Percentiles rank a stretch among this genome's conserved stretches.
Conservation (phyloP, 768 basidiomycete genomes). For the Xerocomellus dryophilus region DNA sequence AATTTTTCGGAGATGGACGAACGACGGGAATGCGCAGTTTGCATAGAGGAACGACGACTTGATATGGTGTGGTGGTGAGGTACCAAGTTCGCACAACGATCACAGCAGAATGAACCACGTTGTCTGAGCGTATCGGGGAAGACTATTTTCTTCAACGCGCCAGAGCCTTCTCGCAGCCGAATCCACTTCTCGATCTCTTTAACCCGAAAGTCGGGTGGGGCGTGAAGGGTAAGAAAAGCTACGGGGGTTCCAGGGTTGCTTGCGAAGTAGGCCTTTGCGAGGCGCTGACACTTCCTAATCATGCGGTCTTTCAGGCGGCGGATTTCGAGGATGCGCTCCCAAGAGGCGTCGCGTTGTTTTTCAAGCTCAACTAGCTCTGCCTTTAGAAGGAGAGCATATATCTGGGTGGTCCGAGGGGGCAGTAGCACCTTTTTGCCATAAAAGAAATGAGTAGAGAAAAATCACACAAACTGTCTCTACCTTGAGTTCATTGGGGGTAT, state of each 20-base stretch:
- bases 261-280: slow-evolving; percentile 46
- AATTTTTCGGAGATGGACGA: slow-evolving; percentile 23
- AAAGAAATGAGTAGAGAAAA: slow-evolving; percentile 2
- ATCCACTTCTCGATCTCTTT: slow-evolving; percentile 83
- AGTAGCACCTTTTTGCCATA: slow-evolving; percentile 53
- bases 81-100: slow-evolving; percentile 34
- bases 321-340: slow-evolving; percentile 70
- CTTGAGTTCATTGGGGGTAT: slow-evolving; percentile 74
- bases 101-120: slow-evolving; percentile 33
- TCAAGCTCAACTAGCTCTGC: slow-evolving; percentile 59
- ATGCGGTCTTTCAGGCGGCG: slow-evolving; percentile 79
- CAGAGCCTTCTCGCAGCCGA: slow-evolving; percentile 41
- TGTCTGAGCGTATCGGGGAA: slow-evolving; percentile 21
- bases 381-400: slow-evolving; percentile 65
- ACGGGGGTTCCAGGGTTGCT: slow-evolving; percentile 39
- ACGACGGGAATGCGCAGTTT: slow-evolving; percentile 26
- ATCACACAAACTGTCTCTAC: slow-evolving; percentile 24
- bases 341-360: slow-evolving; percentile 53
- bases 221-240: slow-evolving; percentile 63
- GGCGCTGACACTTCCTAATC: slow-evolving; percentile 73
- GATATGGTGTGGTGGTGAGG: slow-evolving; percentile 31
- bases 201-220: slow-evolving; percentile 68
- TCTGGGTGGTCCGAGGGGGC: slow-evolving; percentile 60
- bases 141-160: slow-evolving; percentile 21
- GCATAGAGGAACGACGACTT: slow-evolving; percentile 27